These are phyloP conservation scores for Chrysoporthe cubensis DNA, from an alignment of 2,329 filamentous ascomycete genomes.

Conservation along the genomic window DNA sequence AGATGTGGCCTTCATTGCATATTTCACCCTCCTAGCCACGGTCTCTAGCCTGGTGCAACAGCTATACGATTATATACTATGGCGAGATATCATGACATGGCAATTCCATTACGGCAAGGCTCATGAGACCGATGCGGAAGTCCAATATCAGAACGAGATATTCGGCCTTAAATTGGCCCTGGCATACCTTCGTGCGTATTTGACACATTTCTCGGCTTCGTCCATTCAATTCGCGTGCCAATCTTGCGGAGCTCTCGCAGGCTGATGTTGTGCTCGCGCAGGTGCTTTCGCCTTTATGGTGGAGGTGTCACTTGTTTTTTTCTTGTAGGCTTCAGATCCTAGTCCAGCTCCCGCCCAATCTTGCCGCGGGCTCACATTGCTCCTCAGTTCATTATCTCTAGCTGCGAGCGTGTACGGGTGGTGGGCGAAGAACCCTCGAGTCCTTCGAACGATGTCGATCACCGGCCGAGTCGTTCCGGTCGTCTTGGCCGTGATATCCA, in stretches of 20 bases:
- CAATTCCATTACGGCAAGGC: conserved; percentile 23
- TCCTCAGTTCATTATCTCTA: conserved; percentile 20
- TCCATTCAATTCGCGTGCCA: neutral
- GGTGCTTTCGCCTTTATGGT: conserved; percentile 21
- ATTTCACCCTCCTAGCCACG: conserved; percentile 25
- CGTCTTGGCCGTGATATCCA: conserved; percentile 14
- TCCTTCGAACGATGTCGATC: conserved; percentile 13
- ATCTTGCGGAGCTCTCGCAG: neutral
- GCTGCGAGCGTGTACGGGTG: conserved; percentile 26
- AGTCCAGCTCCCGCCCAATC: neutral
- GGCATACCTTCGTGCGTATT: conserved; percentile 22
- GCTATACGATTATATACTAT: conserved; percentile 24
- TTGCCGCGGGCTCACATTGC: neutral
- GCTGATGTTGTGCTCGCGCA: neutral
- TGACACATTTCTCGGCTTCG: neutral
- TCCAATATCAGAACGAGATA: conserved; percentile 25
- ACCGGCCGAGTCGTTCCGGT: conserved; percentile 19
- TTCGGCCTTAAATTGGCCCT: conserved; percentile 24
- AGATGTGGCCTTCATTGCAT: conserved; percentile 28
- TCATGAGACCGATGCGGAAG: conserved; percentile 20
- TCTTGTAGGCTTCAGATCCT: conserved; percentile 15
- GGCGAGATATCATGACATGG: conserved; percentile 21
- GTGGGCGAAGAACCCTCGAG: conserved; percentile 20
- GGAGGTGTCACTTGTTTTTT: conserved; percentile 25
- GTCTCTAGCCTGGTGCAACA: conserved; percentile 23